Base-by-base conservation (phyloP, 495 filamentous ascomycete species). In the Hypoxylon crocopeplum region DNA sequence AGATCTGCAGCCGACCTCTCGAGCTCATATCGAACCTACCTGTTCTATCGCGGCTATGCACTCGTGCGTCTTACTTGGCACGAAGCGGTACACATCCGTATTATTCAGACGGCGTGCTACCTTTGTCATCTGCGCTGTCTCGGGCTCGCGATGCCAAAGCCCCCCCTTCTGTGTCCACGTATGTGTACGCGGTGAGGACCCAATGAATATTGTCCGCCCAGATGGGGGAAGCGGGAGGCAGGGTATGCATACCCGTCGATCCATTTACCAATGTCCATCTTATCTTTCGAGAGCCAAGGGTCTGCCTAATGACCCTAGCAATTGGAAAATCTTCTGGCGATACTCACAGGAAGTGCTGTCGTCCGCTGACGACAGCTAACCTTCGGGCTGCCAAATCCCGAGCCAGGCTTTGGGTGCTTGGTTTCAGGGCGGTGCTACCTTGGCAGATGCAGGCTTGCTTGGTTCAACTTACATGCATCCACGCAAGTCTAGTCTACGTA, bases 371-470 rank as follows among this genome's bases (percentile, higher is more conserved):
- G 55, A 51, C 39, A 59, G 39, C 40, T 38, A 36, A 2, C 20
- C 29, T 15, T 11, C 20, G 50, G 29, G 1, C 13, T 25, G 50
- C 30, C 50, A 45, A 30, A 22, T 27, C 38, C 38, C 30, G 47
- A 50, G 32, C 39, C 47, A n/a, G n/a, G 12, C 24, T 20, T 27
- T 44, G 11, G 49, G 7, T 44, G 19, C 38, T 48, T 36, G 47
- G 38, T 27, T 45, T 27, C 30, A 22, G 8, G 55, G 55, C 55
- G 10, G 55, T 58, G 55, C 55, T 25, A 41, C 4, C 53, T 56
- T 48, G 45, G 53, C 44, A 19, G 53, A 13, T 46, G 30, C 15
- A 19, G n/a, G 13, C 3, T 11, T 27, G 24, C 24, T 27, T 27
- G 24, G 3, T 27, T 8, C n/a, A n/a, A n/a, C n/a, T n/a, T 36